Conservation (phyloP, 2,329 filamentous ascomycete species). For the Ophiocordyceps camponoti-rufipedis region DNA sequence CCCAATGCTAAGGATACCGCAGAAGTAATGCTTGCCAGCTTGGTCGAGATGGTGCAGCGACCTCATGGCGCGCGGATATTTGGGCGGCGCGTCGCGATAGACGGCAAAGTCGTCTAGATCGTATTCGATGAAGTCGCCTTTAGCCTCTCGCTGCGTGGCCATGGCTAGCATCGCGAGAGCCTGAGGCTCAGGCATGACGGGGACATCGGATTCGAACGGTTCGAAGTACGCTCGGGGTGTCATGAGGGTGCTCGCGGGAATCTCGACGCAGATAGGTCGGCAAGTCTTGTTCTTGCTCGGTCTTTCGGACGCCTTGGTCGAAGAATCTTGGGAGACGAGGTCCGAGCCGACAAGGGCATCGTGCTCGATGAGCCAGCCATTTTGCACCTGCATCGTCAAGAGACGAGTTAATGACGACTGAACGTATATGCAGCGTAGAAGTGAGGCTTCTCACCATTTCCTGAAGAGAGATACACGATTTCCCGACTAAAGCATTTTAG, state of each 20-base stretch:
- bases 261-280: conserved; percentile 5
- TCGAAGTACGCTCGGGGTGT: conserved; percentile 13
- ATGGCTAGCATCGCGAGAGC: conserved; percentile 3
- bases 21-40: conserved; percentile 30
- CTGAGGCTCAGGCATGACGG: conserved; percentile 7
- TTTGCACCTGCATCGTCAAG: background rate
- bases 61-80: conserved; percentile 29
- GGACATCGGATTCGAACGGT: conserved; percentile 11
- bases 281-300: background rate
- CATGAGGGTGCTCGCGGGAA: conserved; percentile 10
- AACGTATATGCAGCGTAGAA: background rate
- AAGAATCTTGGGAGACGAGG: background rate
- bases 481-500: too few species aligned
- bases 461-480: background rate
- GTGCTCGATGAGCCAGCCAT: background rate
- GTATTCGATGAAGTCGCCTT: conserved; percentile 23
- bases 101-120: conserved; percentile 39
- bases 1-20: conserved; percentile 37
- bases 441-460: background rate
- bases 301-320: too few species aligned
- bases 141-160: conserved; percentile 1
- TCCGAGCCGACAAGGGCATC: background rate
- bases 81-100: conserved; percentile 21
- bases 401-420: background rate
- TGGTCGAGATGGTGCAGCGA: conserved; percentile 33